Conservation (phyloP, 345 rosid genomes). For the Aethionema arabicum region DNA sequence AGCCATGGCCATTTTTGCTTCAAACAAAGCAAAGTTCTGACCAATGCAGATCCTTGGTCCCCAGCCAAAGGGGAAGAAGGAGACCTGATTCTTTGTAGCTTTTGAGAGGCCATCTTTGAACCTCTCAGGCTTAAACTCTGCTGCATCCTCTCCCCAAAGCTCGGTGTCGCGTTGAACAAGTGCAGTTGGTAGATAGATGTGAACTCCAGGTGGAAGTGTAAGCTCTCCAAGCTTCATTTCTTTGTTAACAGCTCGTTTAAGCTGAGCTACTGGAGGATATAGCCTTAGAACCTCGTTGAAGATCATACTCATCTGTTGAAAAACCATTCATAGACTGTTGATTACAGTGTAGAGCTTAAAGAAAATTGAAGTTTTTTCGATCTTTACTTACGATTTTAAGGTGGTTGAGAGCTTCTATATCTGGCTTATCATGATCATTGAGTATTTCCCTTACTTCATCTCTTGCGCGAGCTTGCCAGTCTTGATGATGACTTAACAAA, state of each 20-base stretch:
- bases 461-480: conserved; percentile 41
- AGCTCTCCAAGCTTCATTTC: conserved; percentile 55
- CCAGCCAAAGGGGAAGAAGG: conserved; percentile 63
- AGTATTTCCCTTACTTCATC: conserved; percentile 39
- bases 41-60: conserved; percentile 66
- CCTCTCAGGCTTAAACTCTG: conserved; percentile 65
- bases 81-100: conserved; percentile 56
- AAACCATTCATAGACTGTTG: background rate
- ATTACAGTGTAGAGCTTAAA: background rate
- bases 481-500: conserved; percentile 35
- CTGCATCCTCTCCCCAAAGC: conserved; percentile 64
- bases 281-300: conserved; percentile 58
- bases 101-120: conserved; percentile 59
- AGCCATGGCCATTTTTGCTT: conserved; percentile 52
- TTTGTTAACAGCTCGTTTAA: conserved; percentile 41
- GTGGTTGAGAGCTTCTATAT: conserved; percentile 34
- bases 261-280: conserved; percentile 50
- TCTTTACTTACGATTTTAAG: conserved; percentile 37
- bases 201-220: conserved; percentile 52
- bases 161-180: conserved; percentile 54
- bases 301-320: conserved; percentile 53
- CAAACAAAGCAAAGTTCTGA: conserved; percentile 59
- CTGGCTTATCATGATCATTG: conserved; percentile 27
- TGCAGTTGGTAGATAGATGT: conserved; percentile 40
- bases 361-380: background rate